Evolutionary conservation across 1,284 basidiomycete species (phyloP).

Genomic region (Ceratorhiza oryzae-sativae): DNA sequence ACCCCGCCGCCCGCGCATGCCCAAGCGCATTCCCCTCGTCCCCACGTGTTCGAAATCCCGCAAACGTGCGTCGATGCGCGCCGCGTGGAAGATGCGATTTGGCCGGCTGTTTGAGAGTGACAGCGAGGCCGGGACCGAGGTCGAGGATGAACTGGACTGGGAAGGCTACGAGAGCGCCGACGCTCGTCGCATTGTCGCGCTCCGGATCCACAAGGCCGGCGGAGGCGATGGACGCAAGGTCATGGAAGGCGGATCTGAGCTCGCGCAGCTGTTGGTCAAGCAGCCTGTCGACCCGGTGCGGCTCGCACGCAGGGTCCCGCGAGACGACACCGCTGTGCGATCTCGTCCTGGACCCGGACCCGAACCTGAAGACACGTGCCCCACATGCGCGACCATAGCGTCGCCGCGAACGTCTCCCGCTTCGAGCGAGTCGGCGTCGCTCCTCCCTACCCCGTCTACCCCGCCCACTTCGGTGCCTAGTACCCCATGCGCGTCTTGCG

Average conservation of each 20-base stretch:
- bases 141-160: conserved; percentile 36
- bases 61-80: conserved; percentile 35
- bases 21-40: conserved; percentile 34
- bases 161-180: conserved; percentile 37
- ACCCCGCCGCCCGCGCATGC: conserved; percentile 22
- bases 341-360: background rate
- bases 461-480: conserved; percentile 31
- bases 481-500: conserved; percentile 28
- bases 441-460: conserved; percentile 23
- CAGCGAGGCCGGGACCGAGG: conserved; percentile 34
- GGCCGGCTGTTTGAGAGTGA: conserved; percentile 35
- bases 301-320: conserved; percentile 6
- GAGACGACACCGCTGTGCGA: conserved; percentile 4
- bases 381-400: conserved; percentile 14
- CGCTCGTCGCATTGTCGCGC: conserved; percentile 18
- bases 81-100: conserved; percentile 34
- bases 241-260: conserved; percentile 3
- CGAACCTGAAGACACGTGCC: conserved; percentile 21
- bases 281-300: conserved; percentile 14
- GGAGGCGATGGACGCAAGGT: conserved; percentile 31
- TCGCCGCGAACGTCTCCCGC: conserved; percentile 24
- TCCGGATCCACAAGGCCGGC: conserved; percentile 24
- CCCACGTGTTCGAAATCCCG: conserved; percentile 24
- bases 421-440: conserved; percentile 12
- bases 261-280: conserved; percentile 26